Conservation (phyloP, 2,329 filamentous ascomycete genomes). For the Amauroascus niger region DNA sequence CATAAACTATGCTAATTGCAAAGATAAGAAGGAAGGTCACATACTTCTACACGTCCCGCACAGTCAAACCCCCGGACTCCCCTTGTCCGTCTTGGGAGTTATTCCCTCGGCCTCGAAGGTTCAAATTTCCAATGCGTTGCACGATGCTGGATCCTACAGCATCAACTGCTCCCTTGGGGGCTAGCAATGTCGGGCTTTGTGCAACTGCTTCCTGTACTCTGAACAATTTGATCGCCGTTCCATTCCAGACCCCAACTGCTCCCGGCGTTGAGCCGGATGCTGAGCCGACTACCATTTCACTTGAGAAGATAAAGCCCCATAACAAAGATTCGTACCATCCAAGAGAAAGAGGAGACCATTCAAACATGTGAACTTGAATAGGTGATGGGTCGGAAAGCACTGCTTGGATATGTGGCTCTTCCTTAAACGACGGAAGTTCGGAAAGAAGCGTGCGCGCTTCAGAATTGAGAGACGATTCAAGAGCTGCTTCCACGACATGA, state of each 20-base stretch:
- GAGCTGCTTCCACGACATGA: conserved; percentile 42
- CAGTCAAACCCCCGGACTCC: conserved; percentile 24
- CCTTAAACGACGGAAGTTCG: conserved; percentile 36
- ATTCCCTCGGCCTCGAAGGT: conserved; percentile 48
- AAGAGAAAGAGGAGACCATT: conserved; percentile 81
- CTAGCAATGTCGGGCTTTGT: conserved; percentile 68
- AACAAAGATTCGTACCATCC: conserved; percentile 94
- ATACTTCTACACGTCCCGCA: conserved; percentile 29
- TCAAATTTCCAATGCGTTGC: conserved; percentile 72
- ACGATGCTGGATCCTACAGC: conserved; percentile 86
- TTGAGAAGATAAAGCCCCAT: conserved; percentile 86
- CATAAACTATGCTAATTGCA: not conserved
- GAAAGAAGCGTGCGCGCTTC: conserved; percentile 36
- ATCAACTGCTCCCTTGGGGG: conserved; percentile 82
- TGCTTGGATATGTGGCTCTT: conserved; percentile 53
- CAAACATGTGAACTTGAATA: conserved; percentile 75
- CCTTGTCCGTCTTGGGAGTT: conserved; percentile 28
- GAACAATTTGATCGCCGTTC: conserved; percentile 79
- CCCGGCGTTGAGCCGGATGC: conserved; percentile 53
- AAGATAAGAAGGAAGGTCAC: not conserved
- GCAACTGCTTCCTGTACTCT: conserved; percentile 76
- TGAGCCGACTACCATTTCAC: conserved; percentile 62
- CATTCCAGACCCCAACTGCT: conserved; percentile 88
- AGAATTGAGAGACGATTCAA: conserved; percentile 31
- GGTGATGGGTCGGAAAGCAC: conserved; percentile 60